Evolutionary conservation across 345 rosid genomes (phyloP).

Genomic region (Acer saccharum): DNA sequence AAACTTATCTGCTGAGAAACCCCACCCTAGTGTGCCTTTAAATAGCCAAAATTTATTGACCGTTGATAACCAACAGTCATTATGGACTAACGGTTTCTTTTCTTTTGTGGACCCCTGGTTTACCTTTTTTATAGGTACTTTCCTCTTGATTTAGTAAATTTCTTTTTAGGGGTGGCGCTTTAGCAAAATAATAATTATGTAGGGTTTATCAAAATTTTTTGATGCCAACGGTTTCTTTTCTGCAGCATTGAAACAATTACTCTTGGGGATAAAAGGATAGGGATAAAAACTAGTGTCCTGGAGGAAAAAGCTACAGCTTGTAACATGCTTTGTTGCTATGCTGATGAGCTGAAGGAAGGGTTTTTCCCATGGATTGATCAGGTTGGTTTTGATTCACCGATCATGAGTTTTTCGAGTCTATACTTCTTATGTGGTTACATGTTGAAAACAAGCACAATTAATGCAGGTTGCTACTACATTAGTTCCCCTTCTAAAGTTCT

Average conservation of each 20-base stretch:
- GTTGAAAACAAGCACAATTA: constrained; percentile 2
- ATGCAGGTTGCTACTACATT: constrained; percentile 65
- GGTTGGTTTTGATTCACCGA: constrained; percentile 24
- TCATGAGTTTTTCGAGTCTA: neutral
- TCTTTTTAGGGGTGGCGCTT: neutral
- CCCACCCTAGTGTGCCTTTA: too few relatives aligned
- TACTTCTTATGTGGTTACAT: constrained; percentile 13
- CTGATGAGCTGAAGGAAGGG: constrained; percentile 65
- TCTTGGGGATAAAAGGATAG: constrained; percentile 77
- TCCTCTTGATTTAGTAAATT: neutral
- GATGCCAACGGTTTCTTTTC: neutral
- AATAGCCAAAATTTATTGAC: too few relatives aligned
- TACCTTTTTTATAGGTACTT: neutral
- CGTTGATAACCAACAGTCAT: too few relatives aligned
- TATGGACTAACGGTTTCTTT: too few relatives aligned
- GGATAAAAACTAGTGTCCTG: constrained; percentile 58
- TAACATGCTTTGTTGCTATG: constrained; percentile 67
- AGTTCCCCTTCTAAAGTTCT: constrained; percentile 73
- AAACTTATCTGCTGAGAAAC: too few relatives aligned
- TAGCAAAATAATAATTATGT: neutral
- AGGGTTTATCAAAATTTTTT: neutral
- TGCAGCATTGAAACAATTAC: constrained; percentile 75
- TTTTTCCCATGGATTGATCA: constrained; percentile 66
- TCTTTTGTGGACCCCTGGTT: neutral
- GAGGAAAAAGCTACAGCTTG: constrained; percentile 78